A percentile compares a stretch with the other conserved stretches of the same genome.
Evolutionary conservation across 768 basidiomycete species (phyloP).

Genomic region (Boletus huronensis): DNA sequence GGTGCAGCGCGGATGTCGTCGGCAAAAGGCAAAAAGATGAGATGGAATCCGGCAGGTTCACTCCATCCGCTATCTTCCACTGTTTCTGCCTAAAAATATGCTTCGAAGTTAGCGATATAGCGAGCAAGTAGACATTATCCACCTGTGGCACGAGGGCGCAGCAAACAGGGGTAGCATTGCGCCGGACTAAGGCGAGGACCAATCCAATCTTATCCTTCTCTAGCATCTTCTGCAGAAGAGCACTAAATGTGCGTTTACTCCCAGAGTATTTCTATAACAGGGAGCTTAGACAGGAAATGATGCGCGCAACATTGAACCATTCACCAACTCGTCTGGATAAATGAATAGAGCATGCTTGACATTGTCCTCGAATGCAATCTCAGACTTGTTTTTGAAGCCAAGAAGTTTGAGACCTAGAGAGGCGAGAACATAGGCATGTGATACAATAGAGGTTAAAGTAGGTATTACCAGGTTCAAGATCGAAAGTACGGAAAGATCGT

Average conservation of each 20-base stretch:
- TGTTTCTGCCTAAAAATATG: slow-evolving; percentile 56
- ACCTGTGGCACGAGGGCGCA: slow-evolving; percentile 89
- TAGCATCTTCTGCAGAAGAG: slow-evolving; percentile 78
- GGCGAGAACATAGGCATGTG: not conserved
- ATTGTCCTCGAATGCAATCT: slow-evolving; percentile 83
- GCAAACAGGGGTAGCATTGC: slow-evolving; percentile 73
- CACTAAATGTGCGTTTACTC: slow-evolving; percentile 87
- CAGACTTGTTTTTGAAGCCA: slow-evolving; percentile 76
- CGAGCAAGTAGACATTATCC: not conserved
- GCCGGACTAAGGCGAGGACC: slow-evolving; percentile 64
- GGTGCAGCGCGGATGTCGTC: slow-evolving; percentile 89
- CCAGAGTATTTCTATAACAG: slow-evolving; percentile 69
- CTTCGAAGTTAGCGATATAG: not conserved
- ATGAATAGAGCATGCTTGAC: slow-evolving; percentile 90
- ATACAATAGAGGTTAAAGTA: not conserved
- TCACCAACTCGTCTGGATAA: slow-evolving; percentile 86
- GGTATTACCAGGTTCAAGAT: slow-evolving; percentile 64
- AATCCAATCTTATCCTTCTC: slow-evolving; percentile 80
- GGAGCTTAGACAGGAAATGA: not conserved
- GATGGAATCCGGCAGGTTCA: slow-evolving; percentile 87
- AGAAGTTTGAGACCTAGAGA: slow-evolving; percentile 78
- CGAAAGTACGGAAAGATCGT: slow-evolving; percentile 76
- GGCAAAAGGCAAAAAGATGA: slow-evolving; percentile 90
- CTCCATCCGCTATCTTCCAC: slow-evolving; percentile 68
- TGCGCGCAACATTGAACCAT: slow-evolving; percentile 11